Evolutionary conservation across 169 alveolate species (phyloP).

Genomic region (Fabrea salina): DNA sequence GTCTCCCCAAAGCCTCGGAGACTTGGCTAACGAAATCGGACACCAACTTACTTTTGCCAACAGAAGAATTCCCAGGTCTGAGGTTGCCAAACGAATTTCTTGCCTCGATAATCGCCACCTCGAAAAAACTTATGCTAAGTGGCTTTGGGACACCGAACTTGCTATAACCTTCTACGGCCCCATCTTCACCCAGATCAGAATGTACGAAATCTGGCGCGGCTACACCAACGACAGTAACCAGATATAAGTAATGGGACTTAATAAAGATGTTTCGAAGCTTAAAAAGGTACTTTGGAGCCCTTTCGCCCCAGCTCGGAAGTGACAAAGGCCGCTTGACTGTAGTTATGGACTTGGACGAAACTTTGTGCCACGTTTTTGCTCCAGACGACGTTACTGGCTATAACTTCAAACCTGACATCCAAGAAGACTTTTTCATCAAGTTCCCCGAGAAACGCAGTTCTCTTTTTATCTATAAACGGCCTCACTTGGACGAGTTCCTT

Average conservation of each 20-base stretch:
- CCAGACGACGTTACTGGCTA: constrained; percentile 29
- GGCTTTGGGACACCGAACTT: neutral
- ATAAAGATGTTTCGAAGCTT: neutral
- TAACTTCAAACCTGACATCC: constrained; percentile 29
- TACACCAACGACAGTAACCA: neutral
- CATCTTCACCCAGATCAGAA: neutral
- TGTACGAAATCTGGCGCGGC: neutral
- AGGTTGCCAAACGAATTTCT: constrained; percentile 63
- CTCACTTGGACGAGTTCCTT: constrained; percentile 38
- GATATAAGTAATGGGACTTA: neutral
- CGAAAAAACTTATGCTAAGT: constrained; percentile 6
- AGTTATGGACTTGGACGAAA: constrained; percentile 32
- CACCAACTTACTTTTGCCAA: constrained; percentile 54
- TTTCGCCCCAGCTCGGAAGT: constrained; percentile 12
- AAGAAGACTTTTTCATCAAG: constrained; percentile 21
- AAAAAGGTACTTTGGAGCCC: neutral
- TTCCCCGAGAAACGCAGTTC: neutral
- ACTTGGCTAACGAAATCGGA: constrained; percentile 48
- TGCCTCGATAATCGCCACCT: neutral
- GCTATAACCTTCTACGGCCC: neutral
- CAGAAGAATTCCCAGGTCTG: constrained; percentile 71
- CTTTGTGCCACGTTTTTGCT: neutral
- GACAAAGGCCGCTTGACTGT: constrained; percentile 23
- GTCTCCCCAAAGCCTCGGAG: constrained; percentile 44
- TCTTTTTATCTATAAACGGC: constrained; percentile 29